phyloP scores from a whole-genome alignment of 345 rosid genomes.

The Brassica cretica region DNA sequence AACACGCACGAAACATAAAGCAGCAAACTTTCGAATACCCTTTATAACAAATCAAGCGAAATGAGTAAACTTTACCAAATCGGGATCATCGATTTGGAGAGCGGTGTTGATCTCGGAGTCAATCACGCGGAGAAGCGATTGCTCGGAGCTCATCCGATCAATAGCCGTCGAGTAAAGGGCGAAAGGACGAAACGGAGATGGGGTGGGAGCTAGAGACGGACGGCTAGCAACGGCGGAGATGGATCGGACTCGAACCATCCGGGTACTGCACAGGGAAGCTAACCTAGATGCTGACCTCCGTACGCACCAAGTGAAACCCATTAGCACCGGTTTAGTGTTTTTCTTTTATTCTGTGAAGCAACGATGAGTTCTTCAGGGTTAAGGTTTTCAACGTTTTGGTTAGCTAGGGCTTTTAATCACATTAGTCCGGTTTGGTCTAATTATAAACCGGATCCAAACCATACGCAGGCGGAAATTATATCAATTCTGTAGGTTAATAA shows the following conservation, averaged over 20 bases:
- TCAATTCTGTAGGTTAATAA: too few relatives aligned
- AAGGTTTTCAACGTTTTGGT: not conserved
- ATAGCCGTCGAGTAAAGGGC: slow-evolving; percentile 51
- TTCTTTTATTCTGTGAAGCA: slow-evolving; percentile 4
- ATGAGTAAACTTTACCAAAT: slow-evolving; percentile 41
- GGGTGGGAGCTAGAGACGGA: slow-evolving; percentile 23
- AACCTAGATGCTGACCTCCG: slow-evolving; percentile 31
- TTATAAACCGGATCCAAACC: not conserved
- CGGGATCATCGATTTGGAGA: slow-evolving; percentile 48
- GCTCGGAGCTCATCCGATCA: slow-evolving; percentile 46
- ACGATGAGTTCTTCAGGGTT: not conserved
- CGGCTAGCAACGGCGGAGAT: slow-evolving; percentile 44
- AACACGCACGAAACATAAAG: not conserved
- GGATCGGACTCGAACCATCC: slow-evolving; percentile 38
- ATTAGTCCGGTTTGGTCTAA: not conserved
- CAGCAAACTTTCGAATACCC: not conserved
- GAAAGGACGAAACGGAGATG: slow-evolving; percentile 28
- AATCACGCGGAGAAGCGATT: slow-evolving; percentile 57
- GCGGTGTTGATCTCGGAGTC: slow-evolving; percentile 69
- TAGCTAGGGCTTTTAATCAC: not conserved
- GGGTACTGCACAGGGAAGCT: slow-evolving; percentile 34
- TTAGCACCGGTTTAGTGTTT: not conserved
- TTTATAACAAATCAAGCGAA: not conserved
- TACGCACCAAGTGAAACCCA: slow-evolving; percentile 18
- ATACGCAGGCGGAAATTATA: too few relatives aligned